Conservation (phyloP, 2,329 filamentous ascomycete species). For the Epichloe gansuensis region DNA sequence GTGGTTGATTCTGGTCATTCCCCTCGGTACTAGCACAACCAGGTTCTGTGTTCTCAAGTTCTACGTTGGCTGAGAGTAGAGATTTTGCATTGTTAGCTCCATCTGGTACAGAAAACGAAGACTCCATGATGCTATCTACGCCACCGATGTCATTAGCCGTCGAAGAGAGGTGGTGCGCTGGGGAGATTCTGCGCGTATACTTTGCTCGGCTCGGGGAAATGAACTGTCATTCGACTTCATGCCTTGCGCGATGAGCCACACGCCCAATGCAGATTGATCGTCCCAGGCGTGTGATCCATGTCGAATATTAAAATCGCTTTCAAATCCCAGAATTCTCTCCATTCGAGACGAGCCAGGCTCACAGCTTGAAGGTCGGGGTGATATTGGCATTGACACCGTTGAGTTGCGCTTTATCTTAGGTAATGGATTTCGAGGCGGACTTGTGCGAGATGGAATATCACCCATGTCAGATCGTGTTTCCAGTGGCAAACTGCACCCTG, state of each 20-base stretch:
- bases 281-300: slow-evolving; percentile 20
- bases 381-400: not conserved
- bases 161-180: not conserved
- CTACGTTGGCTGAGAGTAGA: not conserved
- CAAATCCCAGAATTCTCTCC: slow-evolving; percentile 9
- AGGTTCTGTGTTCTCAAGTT: not conserved
- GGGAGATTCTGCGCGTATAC: not conserved
- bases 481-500: not conserved
- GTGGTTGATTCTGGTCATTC: not conserved
- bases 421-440: not conserved
- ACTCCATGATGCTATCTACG: slow-evolving; percentile 8
- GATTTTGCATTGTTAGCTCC: not conserved
- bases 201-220: slow-evolving; percentile 8
- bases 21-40: not conserved
- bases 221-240: slow-evolving; percentile 18
- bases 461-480: not conserved
- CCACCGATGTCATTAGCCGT: not conserved
- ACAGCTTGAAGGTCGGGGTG: slow-evolving; percentile 2
- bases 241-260: slow-evolving; percentile 26
- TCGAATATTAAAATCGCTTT: slow-evolving; percentile 18
- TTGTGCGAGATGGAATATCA: not conserved
- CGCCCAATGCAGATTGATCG: slow-evolving; percentile 21
- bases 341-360: slow-evolving; percentile 5
- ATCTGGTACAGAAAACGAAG: slow-evolving; percentile 2
- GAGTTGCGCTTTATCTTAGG: not conserved